Percentiles rank a stretch among this genome's conserved stretches.
phyloP scores from a whole-genome alignment of 352 stramenopile genomes.

The Globisporangium uncinulatum region DNA sequence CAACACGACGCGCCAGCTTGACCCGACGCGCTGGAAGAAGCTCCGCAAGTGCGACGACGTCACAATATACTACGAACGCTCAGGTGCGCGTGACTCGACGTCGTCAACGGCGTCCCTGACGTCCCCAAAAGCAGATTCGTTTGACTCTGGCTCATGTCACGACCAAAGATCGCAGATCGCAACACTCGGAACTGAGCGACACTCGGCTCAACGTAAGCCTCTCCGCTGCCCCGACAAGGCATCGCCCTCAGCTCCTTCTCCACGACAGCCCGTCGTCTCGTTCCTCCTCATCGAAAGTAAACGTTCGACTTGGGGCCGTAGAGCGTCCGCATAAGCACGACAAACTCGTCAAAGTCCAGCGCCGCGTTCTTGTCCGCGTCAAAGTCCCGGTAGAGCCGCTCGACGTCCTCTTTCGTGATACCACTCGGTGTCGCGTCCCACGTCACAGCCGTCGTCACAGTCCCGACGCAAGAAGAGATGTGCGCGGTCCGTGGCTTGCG shows the following conservation, averaged over 20 bases:
- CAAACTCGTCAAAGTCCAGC: constrained; percentile 70
- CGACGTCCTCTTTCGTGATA: constrained; percentile 54
- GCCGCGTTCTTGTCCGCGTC: constrained; percentile 41
- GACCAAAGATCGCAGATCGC: too few species aligned
- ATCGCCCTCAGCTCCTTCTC: too few species aligned
- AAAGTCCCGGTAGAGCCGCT: constrained; percentile 49
- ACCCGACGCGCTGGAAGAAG: constrained; percentile 31
- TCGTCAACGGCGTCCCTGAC: not conserved
- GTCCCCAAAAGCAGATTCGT: not conserved
- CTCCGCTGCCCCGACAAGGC: too few species aligned
- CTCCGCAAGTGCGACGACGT: constrained; percentile 30
- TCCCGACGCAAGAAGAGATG: not conserved
- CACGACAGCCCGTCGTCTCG: too few species aligned
- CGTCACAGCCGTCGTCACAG: not conserved
- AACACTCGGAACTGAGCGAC: too few species aligned
- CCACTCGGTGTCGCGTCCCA: constrained; percentile 19
- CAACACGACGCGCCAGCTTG: constrained; percentile 23
- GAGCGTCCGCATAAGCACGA: constrained; percentile 45
- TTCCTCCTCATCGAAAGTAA: constrained; percentile 11
- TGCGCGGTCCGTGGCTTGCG: constrained; percentile 14
- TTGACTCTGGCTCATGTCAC: not conserved
- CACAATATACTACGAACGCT: constrained; percentile 26
- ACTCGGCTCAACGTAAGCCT: too few species aligned
- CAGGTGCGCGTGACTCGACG: not conserved
- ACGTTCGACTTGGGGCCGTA: constrained; percentile 21